phyloP scores from a whole-genome alignment of 2,329 filamentous ascomycete species.

The Trichoderma sp. region DNA sequence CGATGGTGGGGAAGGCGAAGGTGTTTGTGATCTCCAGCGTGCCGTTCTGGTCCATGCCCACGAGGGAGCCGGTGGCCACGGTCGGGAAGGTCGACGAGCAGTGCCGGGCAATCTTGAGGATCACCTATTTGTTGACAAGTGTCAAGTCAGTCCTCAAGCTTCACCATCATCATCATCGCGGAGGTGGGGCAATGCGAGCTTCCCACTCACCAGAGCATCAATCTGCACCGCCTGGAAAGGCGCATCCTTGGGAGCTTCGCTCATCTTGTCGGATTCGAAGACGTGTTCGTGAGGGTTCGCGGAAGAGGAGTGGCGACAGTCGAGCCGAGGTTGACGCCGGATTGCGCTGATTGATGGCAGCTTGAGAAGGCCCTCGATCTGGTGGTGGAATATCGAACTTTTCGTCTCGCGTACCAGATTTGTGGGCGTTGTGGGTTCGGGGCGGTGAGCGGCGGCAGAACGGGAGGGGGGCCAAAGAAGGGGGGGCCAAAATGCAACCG shows the following conservation, averaged over 20 bases:
- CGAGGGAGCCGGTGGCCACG: constrained; percentile 83
- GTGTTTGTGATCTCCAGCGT: constrained; percentile 89
- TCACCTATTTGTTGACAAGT: constrained; percentile 60
- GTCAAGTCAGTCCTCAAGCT: constrained; percentile 33
- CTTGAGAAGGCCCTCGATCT: constrained; percentile 31
- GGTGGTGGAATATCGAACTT: constrained; percentile 49
- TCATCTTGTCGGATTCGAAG: constrained; percentile 51
- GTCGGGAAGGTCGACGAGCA: constrained; percentile 86
- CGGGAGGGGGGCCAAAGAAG: constrained; percentile 16
- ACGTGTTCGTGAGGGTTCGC: not conserved
- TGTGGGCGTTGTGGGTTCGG: constrained; percentile 50
- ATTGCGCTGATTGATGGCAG: constrained; percentile 32
- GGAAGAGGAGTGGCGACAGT: constrained; percentile 28
- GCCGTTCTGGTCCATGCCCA: constrained; percentile 86
- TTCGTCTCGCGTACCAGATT: constrained; percentile 47
- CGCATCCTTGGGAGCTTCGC: constrained; percentile 63
- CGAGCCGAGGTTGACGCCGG: constrained; percentile 33
- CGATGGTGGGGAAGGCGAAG: constrained; percentile 88
- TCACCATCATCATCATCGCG: constrained; percentile 32
- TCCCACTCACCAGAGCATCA: constrained; percentile 78
- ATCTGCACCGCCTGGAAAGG: constrained; percentile 88
- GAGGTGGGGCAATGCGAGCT: constrained; percentile 41
- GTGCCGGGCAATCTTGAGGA: constrained; percentile 98
- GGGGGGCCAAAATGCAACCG: constrained; percentile 25
- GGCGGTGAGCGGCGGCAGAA: constrained; percentile 47